Percentiles rank a stretch among this genome's conserved stretches.
These are phyloP conservation scores for Paraconiothyrium brasiliense DNA, from an alignment of 2,329 filamentous ascomycete species.

Conservation along the genomic window DNA sequence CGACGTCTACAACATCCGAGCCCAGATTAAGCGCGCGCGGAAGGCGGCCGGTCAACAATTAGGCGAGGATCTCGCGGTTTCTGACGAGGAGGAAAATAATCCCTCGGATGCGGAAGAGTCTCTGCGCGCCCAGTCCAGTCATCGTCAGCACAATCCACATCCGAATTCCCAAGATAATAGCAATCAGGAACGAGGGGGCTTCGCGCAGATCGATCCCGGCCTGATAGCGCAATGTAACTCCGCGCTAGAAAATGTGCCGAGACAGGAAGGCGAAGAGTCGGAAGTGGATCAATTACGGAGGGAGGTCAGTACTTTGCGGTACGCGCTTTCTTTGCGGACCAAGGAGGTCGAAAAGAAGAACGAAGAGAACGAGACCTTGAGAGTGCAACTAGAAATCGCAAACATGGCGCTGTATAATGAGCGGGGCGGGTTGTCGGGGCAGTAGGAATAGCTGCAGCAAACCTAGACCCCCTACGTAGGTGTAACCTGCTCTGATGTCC, in stretches of 20 bases:
- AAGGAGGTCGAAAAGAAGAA: slow-evolving; percentile 39
- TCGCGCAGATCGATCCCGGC: slow-evolving; percentile 33
- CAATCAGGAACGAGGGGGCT: neutral
- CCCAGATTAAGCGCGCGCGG: slow-evolving; percentile 43
- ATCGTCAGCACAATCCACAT: neutral
- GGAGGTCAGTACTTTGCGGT: slow-evolving; percentile 35
- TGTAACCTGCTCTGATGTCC: neutral
- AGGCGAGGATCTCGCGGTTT: slow-evolving; percentile 32
- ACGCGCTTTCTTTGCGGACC: slow-evolving; percentile 28
- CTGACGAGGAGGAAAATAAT: slow-evolving; percentile 24
- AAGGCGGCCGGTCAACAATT: slow-evolving; percentile 41
- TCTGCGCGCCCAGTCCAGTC: neutral
- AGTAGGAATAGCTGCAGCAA: neutral
- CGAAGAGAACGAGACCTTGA: slow-evolving; percentile 36
- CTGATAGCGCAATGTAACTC: slow-evolving; percentile 31
- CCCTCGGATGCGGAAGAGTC: slow-evolving; percentile 15
- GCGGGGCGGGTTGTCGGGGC: neutral
- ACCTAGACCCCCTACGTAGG: neutral
- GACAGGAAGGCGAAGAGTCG: slow-evolving; percentile 17
- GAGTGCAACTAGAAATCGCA: slow-evolving; percentile 39
- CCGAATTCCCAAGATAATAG: neutral
- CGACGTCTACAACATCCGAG: slow-evolving; percentile 48
- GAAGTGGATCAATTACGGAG: slow-evolving; percentile 34
- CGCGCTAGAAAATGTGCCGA: slow-evolving; percentile 26
- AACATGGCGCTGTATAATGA: slow-evolving; percentile 35